Evolutionary conservation across 1,284 basidiomycete genomes (phyloP), one percentile per base, ranked within the genome.

Genomic region (Trichosporon sp.): DNA sequence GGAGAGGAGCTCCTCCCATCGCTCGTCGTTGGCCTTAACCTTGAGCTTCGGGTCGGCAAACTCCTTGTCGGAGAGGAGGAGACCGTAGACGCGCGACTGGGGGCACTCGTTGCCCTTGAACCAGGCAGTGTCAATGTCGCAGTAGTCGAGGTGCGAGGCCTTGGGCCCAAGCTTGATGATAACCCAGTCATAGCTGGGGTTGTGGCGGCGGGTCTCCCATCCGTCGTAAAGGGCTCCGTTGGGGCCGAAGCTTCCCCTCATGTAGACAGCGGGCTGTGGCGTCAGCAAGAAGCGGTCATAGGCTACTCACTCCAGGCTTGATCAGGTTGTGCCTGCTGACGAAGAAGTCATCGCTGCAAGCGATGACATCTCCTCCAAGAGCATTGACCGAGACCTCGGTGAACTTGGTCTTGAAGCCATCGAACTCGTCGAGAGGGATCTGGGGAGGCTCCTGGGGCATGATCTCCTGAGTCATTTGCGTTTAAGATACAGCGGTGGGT

Each of bases 31-130:
- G 4, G 77, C 68, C 21, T 61, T 71, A 21, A 74, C 71, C 46
- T 74, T 76, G 35, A 86, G 83, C 14, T 86, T 78, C 32, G 86
- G 85, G 73, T 88, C 86, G 43, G 43, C 40, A 11, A 51, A n/a
- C 40, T 35, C 43, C 12, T 16, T 21, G 31, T 43, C 40, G 31
- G 65, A 46, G 43, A 68, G 65, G 59, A 31, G 66, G 59, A 94
- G 80, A 0, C 87, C 89, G 56, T 92, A 87, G 12, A 96, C 88
- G 31, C 91, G 92, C 12, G 89, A 91, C 73, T 89, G 87, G 5
- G 94, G 94, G 0, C 91, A 93, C 85, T 99, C 97, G 80, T 99
- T 99, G 5, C 96, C 96, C 76, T 91, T 93, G 85, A 99, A 99
- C 81, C 96, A 90, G n/a, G 91, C 87, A 0, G 96, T 99, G 82